Conservation (phyloP, 352 stramenopile species). For the Phytophthora colocasiae region DNA sequence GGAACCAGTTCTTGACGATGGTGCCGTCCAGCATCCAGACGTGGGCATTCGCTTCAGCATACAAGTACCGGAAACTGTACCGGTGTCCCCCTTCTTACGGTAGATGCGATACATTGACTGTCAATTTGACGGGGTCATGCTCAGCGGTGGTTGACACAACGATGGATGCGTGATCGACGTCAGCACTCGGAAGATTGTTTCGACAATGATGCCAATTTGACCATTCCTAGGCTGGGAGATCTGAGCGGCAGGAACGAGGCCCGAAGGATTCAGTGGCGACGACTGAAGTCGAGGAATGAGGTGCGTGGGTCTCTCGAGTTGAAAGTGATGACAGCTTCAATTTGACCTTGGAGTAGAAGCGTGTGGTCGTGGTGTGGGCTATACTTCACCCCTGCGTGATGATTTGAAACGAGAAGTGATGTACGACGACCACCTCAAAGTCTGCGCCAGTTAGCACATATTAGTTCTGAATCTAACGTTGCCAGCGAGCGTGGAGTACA, state of each 20-base stretch:
- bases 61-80: slow-evolving; percentile 38
- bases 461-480: no score
- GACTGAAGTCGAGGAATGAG: not conserved
- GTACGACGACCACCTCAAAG: no score
- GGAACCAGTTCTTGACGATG: slow-evolving; percentile 46
- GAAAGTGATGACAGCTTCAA: not conserved
- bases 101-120: slow-evolving; percentile 47
- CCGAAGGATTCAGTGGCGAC: not conserved
- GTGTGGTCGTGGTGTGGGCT: not conserved
- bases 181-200: slow-evolving; percentile 30
- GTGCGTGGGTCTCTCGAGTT: not conserved
- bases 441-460: no score
- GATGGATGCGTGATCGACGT: slow-evolving; percentile 41
- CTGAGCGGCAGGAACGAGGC: not conserved
- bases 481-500: not conserved
- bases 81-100: slow-evolving; percentile 41
- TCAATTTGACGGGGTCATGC: slow-evolving; percentile 35
- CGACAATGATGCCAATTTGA: not conserved
- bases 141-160: not conserved
- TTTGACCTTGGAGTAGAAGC: not conserved
- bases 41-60: slow-evolving; percentile 40
- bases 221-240: no score
- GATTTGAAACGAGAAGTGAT: not conserved
- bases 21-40: slow-evolving; percentile 48
- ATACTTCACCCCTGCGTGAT: not conserved